Base-by-base conservation (phyloP, 805 yeast genomes). In the Barnettozyma sucrosica region DNA sequence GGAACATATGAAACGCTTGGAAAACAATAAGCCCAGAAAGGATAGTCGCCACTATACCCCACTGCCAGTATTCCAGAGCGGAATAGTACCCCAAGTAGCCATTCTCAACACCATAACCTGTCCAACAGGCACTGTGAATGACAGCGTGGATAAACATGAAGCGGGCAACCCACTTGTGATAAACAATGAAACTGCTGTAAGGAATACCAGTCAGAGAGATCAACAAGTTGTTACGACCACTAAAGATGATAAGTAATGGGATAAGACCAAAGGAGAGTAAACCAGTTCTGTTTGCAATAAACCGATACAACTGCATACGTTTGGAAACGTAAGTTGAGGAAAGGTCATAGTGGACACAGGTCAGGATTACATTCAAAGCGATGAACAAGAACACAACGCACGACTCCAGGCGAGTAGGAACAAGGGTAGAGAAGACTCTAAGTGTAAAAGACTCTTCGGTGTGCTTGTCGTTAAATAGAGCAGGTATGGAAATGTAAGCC, bases 211-310 rank as follows among this genome's bases (percentile, higher is more conserved):
- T 79, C 8, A 81, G 46, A 56, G 66, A 67, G 49, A 74, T 76
- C 51, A 85, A 59, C 33, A 86, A 68, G 61, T 83, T 86, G 64
- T 84, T 86, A 55, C 95, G 68, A 13, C 89, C 85, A 6, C 87
- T 83, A 59, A 85, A 80, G 34, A 85, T 62, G 25, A 80, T 70
- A 34, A 80, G 57, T 7, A 75, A 55, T 1, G 93, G 92, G 45
- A 81, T 46, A 33, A 64, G 57, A 1, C 67, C 68, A 54, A 69
- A 64, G 8, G 62, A 48, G 1, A 59, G 36, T 1, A 57, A 36
- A 18, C 58, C 62, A 6, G 62, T 56, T 48, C 63, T 52, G 42
- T 59, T 51, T 3, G 56, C 62, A 25, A 57, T 18, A 13, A 45
- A 36, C 14, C 21, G 21, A 14, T 4, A 19, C 8, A 45, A 5